These are phyloP conservation scores for Staphylotrichum longicolle DNA, from an alignment of 495 filamentous ascomycete species.

Conservation along the genomic window DNA sequence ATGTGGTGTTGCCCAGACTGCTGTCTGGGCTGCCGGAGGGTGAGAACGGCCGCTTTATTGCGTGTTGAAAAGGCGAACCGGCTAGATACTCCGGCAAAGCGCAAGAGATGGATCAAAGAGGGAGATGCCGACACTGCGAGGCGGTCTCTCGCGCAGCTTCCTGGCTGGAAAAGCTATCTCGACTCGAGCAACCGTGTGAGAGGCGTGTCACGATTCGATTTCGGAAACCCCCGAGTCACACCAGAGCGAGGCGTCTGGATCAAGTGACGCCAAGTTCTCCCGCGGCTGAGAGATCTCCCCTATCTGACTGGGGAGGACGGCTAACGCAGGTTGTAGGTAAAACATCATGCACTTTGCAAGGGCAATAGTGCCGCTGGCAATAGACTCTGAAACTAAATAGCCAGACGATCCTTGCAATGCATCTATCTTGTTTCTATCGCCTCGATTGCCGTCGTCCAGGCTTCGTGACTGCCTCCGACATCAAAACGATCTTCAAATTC, in stretches of 20 bases:
- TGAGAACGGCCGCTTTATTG: no score
- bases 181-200: conserved; percentile 4
- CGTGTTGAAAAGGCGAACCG: no score
- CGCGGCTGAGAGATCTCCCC: conserved; percentile 1
- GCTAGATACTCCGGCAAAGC: no score
- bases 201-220: conserved; percentile 3
- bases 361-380: conserved; percentile 7
- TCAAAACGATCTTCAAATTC: conserved; percentile 8
- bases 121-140: no score
- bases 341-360: conserved; percentile 4
- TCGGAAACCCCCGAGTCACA: conserved; percentile 4
- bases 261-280: conserved; percentile 6
- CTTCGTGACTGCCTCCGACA: conserved; percentile 4
- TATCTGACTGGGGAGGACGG: conserved; percentile 8
- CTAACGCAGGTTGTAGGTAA: conserved; percentile 4
- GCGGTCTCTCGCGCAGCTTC: no score
- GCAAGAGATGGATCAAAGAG: no score
- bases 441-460: conserved; percentile 2
- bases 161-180: no score
- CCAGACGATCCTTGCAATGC: background rate
- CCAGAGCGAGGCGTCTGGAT: conserved; percentile 4
- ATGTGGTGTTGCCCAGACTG: no score
- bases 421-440: conserved; percentile 7
- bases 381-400: conserved; percentile 5
- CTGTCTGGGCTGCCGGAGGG: no score